A percentile compares a stretch with the other conserved stretches of the same genome.
Evolutionary conservation across 192 early-diverging fungal species (phyloP).

Genomic region (Fimicolochytrium jonesii): DNA sequence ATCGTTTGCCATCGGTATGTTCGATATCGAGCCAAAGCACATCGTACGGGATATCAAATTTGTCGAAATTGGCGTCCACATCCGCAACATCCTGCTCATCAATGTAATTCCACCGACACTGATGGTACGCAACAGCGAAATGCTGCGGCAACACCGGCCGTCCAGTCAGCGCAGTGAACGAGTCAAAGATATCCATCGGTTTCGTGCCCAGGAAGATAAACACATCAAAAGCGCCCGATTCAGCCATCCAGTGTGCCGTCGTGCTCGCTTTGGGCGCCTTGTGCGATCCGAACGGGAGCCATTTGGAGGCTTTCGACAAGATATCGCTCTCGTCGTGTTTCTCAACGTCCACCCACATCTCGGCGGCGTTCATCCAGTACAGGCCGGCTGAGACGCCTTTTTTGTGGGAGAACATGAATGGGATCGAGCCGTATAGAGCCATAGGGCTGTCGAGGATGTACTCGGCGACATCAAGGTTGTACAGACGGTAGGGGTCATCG

Average conservation of each 20-base stretch:
- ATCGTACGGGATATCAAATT: conserved; percentile 91
- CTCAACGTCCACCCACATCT: conserved; percentile 97
- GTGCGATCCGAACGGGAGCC: conserved; percentile 10
- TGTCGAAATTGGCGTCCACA: conserved; percentile 85
- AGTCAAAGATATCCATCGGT: conserved; percentile 60
- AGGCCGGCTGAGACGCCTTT: conserved; percentile 70
- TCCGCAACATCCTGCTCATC: conserved; percentile 82
- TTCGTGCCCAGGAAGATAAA: conserved; percentile 77
- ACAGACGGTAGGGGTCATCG: conserved; percentile 89
- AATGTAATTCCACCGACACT: conserved; percentile 98
- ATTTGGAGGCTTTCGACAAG: conserved; percentile 15
- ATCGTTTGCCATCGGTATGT: conserved; percentile 96
- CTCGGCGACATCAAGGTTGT: conserved; percentile 98
- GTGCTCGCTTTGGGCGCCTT: conserved; percentile 37
- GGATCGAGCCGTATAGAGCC: conserved; percentile 93
- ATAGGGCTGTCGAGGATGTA: conserved; percentile 93
- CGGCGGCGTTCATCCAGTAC: conserved; percentile 91
- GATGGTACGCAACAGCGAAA: conserved; percentile 93
- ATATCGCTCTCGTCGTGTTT: conserved; percentile 43
- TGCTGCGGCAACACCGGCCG: conserved; percentile 75
- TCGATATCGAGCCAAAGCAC: conserved; percentile 99
- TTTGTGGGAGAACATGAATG: conserved; percentile 89
- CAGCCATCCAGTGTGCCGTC: conserved; percentile 89
- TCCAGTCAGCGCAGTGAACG: conserved; percentile 77
- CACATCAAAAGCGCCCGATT: conserved; percentile 85